Evolutionary conservation across 129 eudicot genomes (phyloP).

Genomic region (Tagetes patula): DNA sequence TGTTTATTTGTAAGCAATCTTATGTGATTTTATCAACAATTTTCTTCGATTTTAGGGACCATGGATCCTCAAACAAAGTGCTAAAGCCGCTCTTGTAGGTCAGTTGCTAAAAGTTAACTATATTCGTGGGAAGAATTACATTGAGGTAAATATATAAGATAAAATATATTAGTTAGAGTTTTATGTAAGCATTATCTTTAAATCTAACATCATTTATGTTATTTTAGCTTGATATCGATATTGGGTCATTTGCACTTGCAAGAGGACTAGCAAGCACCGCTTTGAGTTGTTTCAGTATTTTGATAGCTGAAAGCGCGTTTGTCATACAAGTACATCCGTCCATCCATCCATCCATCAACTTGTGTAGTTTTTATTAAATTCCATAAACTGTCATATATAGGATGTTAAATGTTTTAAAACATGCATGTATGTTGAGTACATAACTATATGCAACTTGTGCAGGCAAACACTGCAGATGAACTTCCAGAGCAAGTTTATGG

Average conservation of each 20-base stretch:
- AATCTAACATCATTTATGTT: not conserved
- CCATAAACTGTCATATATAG: not conserved
- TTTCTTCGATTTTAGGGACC: slow-evolving; percentile 47
- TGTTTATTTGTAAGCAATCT: not conserved
- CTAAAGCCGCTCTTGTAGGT: slow-evolving; percentile 55
- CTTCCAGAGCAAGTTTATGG: slow-evolving; percentile 66
- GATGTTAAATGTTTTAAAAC: not conserved
- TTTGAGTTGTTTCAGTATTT: slow-evolving; percentile 53
- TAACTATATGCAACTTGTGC: slow-evolving; percentile 1
- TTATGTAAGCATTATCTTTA: not conserved
- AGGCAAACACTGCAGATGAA: slow-evolving; percentile 69
- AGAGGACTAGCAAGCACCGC: slow-evolving; percentile 60
- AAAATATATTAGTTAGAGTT: too few relatives aligned
- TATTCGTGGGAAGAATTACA: slow-evolving; percentile 57
- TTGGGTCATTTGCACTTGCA: slow-evolving; percentile 68
- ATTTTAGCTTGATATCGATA: slow-evolving; percentile 61
- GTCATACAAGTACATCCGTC: slow-evolving; percentile 51
- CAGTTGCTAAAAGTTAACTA: slow-evolving; percentile 56
- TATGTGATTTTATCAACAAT: not conserved
- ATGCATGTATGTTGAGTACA: not conserved
- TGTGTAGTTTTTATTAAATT: not conserved
- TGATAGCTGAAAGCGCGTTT: slow-evolving; percentile 57
- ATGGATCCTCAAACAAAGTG: slow-evolving; percentile 69
- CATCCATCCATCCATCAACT: not conserved
- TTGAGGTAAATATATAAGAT: slow-evolving; percentile 47